Conservation (phyloP, 345 rosid species). For the Erodium maritimum region DNA sequence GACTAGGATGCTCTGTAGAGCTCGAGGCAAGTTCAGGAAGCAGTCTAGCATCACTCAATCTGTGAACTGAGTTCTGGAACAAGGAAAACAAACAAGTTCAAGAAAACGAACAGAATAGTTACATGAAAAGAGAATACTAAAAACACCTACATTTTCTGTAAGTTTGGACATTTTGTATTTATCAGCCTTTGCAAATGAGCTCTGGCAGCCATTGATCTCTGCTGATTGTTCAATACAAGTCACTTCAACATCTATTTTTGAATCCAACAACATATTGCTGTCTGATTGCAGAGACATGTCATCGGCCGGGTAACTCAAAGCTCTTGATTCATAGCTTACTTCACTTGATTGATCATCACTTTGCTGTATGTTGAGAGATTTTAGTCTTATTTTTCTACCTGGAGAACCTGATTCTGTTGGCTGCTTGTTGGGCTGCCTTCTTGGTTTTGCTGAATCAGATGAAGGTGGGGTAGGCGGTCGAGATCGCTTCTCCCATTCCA, state of each 20-base stretch:
- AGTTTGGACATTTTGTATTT: constrained; percentile 28
- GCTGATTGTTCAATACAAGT: constrained; percentile 20
- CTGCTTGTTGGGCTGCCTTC: constrained; percentile 36
- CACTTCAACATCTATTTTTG: constrained; percentile 24
- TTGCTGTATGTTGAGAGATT: constrained; percentile 28
- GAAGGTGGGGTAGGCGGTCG: constrained; percentile 75
- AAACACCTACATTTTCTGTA: constrained; percentile 37
- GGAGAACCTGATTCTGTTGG: constrained; percentile 40
- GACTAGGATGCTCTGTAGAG: constrained; percentile 68
- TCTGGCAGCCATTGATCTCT: constrained; percentile 26
- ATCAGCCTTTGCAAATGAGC: constrained; percentile 27
- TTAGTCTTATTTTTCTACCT: constrained; percentile 44
- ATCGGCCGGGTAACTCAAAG: constrained; percentile 45
- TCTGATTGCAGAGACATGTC: constrained; percentile 48
- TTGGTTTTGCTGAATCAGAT: constrained; percentile 46
- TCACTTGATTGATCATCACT: constrained; percentile 71
- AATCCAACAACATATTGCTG: constrained; percentile 22
- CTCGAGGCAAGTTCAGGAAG: constrained; percentile 29
- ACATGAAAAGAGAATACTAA: constrained; percentile 5
- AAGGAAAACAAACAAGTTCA: constrained; percentile 11
- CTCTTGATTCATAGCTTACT: constrained; percentile 57
- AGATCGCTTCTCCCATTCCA: constrained; percentile 56
- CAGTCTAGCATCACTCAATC: constrained; percentile 34
- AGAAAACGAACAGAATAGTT: constrained; percentile 4
- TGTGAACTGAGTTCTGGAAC: constrained; percentile 37